Evolutionary conservation across 805 yeast species (phyloP).

Genomic region (Jamesozyma spencerorum): DNA sequence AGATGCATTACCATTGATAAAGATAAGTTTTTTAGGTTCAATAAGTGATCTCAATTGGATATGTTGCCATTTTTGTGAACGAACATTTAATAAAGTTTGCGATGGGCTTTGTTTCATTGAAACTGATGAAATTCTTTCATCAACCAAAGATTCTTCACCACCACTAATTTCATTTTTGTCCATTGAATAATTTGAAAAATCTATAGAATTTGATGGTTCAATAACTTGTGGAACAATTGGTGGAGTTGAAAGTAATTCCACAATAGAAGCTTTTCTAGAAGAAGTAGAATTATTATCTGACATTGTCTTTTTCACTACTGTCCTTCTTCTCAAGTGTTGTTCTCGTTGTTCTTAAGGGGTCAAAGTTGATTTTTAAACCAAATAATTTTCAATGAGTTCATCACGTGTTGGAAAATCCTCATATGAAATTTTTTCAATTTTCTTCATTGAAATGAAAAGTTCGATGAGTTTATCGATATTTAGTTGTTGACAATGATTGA

Average conservation of each 20-base stretch:
- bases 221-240: slow-evolving; percentile 38
- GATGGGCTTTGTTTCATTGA: slow-evolving; percentile 14
- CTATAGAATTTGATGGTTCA: background rate
- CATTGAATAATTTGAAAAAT: slow-evolving; percentile 2
- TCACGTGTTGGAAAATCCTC: too few species aligned
- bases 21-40: slow-evolving; percentile 66
- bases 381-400: too few species aligned
- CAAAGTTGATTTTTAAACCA: background rate
- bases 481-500: slow-evolving; percentile 19
- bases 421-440: background rate
- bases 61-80: slow-evolving; percentile 53
- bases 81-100: slow-evolving; percentile 16
- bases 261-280: slow-evolving; percentile 58
- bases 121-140: slow-evolving; percentile 3
- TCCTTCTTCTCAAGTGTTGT: too few species aligned
- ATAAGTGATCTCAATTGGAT: slow-evolving; percentile 64
- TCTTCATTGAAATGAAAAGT: slow-evolving; percentile 19
- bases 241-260: slow-evolving; percentile 66
- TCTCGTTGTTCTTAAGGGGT: background rate
- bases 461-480: slow-evolving; percentile 14
- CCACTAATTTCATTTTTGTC: background rate
- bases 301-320: too few species aligned
- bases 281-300: slow-evolving; percentile 6
- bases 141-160: background rate
- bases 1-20: slow-evolving; percentile 55